A percentile compares a stretch with the other conserved stretches of the same genome.
phyloP scores from a whole-genome alignment of 1,284 basidiomycete genomes.

The Mycena citricolor region DNA sequence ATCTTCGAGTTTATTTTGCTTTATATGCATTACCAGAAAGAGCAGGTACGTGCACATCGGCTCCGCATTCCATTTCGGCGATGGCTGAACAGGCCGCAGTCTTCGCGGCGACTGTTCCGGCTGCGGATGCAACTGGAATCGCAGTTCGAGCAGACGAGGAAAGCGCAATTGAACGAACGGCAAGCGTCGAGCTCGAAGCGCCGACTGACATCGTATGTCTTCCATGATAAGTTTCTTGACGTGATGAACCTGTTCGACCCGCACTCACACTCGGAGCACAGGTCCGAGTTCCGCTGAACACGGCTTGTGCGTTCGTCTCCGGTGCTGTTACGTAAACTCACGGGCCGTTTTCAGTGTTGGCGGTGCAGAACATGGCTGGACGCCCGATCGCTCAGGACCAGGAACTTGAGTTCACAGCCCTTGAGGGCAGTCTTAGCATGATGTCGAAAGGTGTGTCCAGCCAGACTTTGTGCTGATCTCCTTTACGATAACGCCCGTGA shows the following conservation, averaged over 20 bases:
- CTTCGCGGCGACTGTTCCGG: constrained; percentile 28
- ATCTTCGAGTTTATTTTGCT: constrained; percentile 50
- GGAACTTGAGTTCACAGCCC: constrained; percentile 66
- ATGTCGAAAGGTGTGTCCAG: constrained; percentile 73
- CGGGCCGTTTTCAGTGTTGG: constrained; percentile 53
- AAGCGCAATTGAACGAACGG: constrained; percentile 74
- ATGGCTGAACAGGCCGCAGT: constrained; percentile 16
- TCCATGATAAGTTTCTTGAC: constrained; percentile 46
- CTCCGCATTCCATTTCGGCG: constrained; percentile 20
- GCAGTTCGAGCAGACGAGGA: constrained; percentile 56
- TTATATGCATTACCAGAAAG: constrained; percentile 41
- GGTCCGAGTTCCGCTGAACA: constrained; percentile 90
- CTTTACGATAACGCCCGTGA: constrained; percentile 46
- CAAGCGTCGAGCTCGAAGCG: constrained; percentile 69
- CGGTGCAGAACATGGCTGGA: constrained; percentile 84
- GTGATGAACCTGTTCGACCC: constrained; percentile 45
- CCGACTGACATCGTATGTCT: constrained; percentile 72
- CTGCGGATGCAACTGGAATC: constrained; percentile 58
- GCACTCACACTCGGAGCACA: constrained; percentile 39
- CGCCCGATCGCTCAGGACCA: constrained; percentile 57
- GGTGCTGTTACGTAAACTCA: background rate
- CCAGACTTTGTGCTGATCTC: constrained; percentile 31
- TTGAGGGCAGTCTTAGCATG: constrained; percentile 83
- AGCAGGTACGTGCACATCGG: constrained; percentile 25
- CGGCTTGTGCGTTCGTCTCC: constrained; percentile 61